phyloP scores from a whole-genome alignment of 177 flowering plant genomes.

The Vitis hybrid region DNA sequence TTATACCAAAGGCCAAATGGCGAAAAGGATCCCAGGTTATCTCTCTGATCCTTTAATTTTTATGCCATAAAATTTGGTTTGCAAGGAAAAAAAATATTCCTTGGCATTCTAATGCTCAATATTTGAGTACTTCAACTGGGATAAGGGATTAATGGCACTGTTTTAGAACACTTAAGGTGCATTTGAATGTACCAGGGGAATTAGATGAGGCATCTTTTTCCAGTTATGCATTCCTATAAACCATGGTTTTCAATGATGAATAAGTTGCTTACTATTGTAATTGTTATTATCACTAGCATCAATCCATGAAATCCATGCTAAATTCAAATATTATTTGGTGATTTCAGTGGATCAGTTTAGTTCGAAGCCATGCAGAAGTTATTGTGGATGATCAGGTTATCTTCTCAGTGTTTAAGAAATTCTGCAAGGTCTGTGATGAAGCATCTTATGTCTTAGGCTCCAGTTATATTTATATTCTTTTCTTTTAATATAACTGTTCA shows the following conservation, averaged over 20 bases:
- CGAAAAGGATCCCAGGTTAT: conserved; percentile 96
- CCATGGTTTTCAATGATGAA: not conserved
- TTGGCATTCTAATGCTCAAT: not conserved
- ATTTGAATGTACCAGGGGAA: not conserved
- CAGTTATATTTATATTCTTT: not conserved
- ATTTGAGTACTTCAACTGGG: not conserved
- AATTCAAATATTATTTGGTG: not conserved
- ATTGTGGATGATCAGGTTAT: conserved; percentile 66
- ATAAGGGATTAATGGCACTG: too few species aligned
- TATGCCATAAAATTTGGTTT: not conserved
- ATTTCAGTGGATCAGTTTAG: conserved; percentile 77
- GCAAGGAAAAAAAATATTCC: not conserved
- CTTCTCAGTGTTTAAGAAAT: conserved; percentile 62
- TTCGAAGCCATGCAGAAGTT: conserved; percentile 69
- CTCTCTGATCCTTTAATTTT: not conserved
- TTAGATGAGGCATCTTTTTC: not conserved
- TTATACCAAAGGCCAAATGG: conserved; percentile 78
- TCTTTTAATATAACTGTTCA: not conserved
- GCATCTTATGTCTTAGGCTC: conserved; percentile 2
- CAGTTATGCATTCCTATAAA: not conserved
- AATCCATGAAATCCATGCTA: not conserved
- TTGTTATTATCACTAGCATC: not conserved
- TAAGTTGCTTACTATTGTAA: too few species aligned
- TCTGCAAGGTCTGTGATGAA: conserved; percentile 63
- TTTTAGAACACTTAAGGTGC: not conserved